phyloP scores from a whole-genome alignment of 1,284 basidiomycete genomes.

The Puccinia triticina region DNA sequence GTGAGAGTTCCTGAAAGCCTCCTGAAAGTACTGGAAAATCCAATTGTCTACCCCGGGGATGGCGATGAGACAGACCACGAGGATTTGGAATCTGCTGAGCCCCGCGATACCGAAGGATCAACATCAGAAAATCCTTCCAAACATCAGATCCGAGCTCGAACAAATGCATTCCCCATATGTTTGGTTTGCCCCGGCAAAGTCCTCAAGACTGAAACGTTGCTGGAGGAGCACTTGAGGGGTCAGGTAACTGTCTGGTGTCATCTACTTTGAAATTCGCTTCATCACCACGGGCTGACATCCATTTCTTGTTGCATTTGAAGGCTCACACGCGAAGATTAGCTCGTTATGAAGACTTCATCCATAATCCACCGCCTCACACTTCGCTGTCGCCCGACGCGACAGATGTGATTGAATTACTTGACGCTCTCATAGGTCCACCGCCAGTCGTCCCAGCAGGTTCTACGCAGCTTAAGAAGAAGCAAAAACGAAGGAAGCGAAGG shows the following conservation, averaged over 20 bases:
- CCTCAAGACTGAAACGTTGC: conserved; percentile 31
- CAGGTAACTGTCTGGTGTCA: conserved; percentile 1
- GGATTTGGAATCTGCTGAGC: not conserved
- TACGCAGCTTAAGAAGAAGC: conserved; percentile 5
- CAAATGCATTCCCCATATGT: conserved; percentile 11
- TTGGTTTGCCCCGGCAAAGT: conserved; percentile 43
- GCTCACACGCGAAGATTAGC: conserved; percentile 40
- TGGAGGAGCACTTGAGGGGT: conserved; percentile 23
- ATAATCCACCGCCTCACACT: conserved; percentile 48
- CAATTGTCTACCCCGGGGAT: conserved; percentile 25
- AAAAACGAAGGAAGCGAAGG: conserved; percentile 35
- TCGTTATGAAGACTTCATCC: conserved; percentile 43
- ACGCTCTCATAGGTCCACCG: conserved; percentile 36
- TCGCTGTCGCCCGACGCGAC: conserved; percentile 44
- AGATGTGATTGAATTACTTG: conserved; percentile 45
- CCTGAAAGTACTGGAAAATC: conserved; percentile 17
- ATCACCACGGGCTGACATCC: not conserved
- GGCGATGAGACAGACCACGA: not conserved
- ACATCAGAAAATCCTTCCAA: not conserved
- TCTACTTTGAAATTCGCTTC: not conserved
- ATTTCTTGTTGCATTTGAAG: conserved; percentile 17
- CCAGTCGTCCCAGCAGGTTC: conserved; percentile 37
- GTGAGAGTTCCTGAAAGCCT: not conserved
- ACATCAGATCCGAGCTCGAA: not conserved
- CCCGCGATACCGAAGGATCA: conserved; percentile 8